Evolutionary conservation across 2,329 filamentous ascomycete species (phyloP).

Genomic region (Aspergillus tanneri): DNA sequence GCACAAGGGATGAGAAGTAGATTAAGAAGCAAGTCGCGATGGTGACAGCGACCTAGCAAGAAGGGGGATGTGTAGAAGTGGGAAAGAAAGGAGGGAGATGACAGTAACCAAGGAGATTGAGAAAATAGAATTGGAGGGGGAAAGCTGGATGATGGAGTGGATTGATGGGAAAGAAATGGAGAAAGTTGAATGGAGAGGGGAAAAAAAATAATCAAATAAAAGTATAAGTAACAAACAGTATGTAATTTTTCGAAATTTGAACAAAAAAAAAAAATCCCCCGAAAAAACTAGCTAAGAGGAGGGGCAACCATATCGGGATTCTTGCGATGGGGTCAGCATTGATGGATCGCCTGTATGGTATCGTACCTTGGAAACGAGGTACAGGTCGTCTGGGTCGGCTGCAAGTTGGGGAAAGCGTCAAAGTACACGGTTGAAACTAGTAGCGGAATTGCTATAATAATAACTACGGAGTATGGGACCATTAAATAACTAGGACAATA

Average conservation of each 20-base stretch:
- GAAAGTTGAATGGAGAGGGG: slow-evolving; percentile 12
- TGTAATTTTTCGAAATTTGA: slow-evolving; percentile 5
- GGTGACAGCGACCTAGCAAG: slow-evolving; percentile 11
- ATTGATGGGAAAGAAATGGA: slow-evolving; percentile 16
- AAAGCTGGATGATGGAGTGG: no score
- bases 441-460: no score
- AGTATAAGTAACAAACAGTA: slow-evolving; percentile 2
- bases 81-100: slow-evolving; percentile 26
- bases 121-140: slow-evolving; percentile 15
- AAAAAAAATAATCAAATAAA: slow-evolving; percentile 4
- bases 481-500: no score
- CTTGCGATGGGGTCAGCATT: slow-evolving; percentile 9
- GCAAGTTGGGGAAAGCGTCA: background rate
- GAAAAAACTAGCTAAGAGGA: background rate
- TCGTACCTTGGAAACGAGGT: background rate
- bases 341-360: background rate
- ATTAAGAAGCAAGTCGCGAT: slow-evolving; percentile 15
- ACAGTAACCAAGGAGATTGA: slow-evolving; percentile 22
- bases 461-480: no score
- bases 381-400: background rate
- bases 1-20: slow-evolving; percentile 13
- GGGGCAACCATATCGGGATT: slow-evolving; percentile 20
- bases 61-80: slow-evolving; percentile 19
- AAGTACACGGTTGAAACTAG: background rate
- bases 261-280: background rate